Evolutionary conservation across 129 eudicot genomes (phyloP), one percentile per base, ranked within the genome.

Genomic region (Calendula officinalis): DNA sequence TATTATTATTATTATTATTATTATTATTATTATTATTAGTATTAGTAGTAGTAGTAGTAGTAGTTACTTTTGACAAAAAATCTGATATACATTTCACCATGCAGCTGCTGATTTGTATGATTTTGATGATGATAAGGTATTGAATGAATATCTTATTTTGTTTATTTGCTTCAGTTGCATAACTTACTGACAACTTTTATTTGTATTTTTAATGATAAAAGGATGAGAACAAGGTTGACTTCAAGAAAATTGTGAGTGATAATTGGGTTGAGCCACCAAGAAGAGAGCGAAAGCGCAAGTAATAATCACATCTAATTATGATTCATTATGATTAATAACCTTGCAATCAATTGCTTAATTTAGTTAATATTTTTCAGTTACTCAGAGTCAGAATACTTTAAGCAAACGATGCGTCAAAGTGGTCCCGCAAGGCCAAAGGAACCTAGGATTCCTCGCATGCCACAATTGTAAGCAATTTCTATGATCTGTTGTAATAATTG

Each of bases 371-470:
- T 62, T 71, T 22, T 9, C 69, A 92, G 99, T 69, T 92, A 92
- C 77, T 92, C 99, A 17, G 99, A 92, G 76, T 88, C 99, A 32
- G 99, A 92, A 70, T 92, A 92, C 86, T 92, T 92, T 78, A 92
- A 92, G 84, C 99, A 92, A 78, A 92, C 99, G 39, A 88, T 92
- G 95, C 96, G 99, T 46, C 99, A 92, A 83, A 85, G 95, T 83
- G 99, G 96, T 75, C 95, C 99, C 0, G 77, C 87, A 9, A 85
- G 78, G 60, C 97, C 97, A n/a, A 94, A 81, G 75, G 99, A 94
- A 75, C 99, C 99, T 38, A 84, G 99, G 64, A 83, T 94, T 60
- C 99, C 99, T 38, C 96, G 97, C 60, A 92, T 92, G 99, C 99
- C 99, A 42, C 99, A 88, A 79, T 67, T 94, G 99, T 94, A 75